Evolutionary conservation across 345 rosid species (phyloP).

Genomic region (Rhizophora apiculata): DNA sequence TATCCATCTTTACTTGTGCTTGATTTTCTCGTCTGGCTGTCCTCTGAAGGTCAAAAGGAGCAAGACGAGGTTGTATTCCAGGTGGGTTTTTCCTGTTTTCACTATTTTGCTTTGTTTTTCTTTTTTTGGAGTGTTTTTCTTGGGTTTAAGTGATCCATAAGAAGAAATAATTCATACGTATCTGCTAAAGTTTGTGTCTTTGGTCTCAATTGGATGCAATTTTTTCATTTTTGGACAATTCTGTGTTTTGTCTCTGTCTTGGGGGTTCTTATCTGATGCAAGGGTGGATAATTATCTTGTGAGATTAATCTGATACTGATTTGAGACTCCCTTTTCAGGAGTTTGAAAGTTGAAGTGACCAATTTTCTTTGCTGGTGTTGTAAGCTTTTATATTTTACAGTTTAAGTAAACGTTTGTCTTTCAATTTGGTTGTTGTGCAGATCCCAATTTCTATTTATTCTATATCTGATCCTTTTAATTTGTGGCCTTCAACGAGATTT

Average conservation of each 20-base stretch:
- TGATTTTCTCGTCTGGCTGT: slow-evolving; percentile 13
- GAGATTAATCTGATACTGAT: slow-evolving; percentile 11
- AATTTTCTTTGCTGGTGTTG: neutral
- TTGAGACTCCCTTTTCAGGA: slow-evolving; percentile 4
- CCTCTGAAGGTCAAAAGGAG: slow-evolving; percentile 15
- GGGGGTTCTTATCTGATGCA: slow-evolving; percentile 3
- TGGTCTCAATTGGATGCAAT: neutral
- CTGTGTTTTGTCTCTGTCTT: neutral
- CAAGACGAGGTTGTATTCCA: slow-evolving; percentile 19
- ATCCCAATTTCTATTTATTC: slow-evolving; percentile 3
- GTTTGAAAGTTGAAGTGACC: slow-evolving; percentile 6
- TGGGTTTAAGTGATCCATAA: neutral
- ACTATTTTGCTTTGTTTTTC: neutral
- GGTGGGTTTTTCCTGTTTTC: slow-evolving; percentile 26
- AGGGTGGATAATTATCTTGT: neutral
- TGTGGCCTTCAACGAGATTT: neutral
- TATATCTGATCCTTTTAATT: neutral
- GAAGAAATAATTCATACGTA: neutral
- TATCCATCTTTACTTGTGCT: slow-evolving; percentile 19
- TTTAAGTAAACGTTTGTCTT: slow-evolving; percentile 6
- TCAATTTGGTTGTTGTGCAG: neutral
- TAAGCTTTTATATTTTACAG: neutral
- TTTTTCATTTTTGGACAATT: neutral
- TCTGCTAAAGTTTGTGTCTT: slow-evolving; percentile 5
- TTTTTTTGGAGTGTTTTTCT: neutral